phyloP scores from a whole-genome alignment of 192 early-diverging fungal genomes.

The Rhizophagus sp. region DNA sequence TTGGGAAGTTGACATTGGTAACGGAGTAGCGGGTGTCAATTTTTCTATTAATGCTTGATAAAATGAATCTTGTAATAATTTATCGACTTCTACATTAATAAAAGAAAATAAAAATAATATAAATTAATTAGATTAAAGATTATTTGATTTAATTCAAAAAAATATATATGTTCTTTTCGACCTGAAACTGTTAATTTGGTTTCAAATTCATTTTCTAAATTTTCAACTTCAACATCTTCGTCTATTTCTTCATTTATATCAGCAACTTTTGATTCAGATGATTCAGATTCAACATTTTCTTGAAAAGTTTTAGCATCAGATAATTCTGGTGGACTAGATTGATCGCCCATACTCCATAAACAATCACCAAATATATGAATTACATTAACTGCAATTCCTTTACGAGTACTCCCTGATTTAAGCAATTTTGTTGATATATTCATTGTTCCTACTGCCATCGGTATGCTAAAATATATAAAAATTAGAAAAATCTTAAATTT shows the following conservation, averaged over 20 bases:
- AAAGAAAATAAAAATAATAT: background rate
- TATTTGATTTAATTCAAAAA: too few species aligned
- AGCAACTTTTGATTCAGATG: conserved; percentile 32
- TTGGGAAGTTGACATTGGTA: conserved; percentile 76
- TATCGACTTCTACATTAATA: conserved; percentile 68
- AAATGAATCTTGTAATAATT: conserved; percentile 67
- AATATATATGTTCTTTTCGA: background rate
- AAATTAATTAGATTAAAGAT: too few species aligned
- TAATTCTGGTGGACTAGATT: conserved; percentile 59
- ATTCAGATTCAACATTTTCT: conserved; percentile 32
- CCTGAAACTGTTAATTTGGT: background rate
- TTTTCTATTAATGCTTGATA: conserved; percentile 70
- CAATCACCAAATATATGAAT: conserved; percentile 76
- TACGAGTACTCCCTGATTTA: conserved; percentile 34
- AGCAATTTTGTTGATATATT: conserved; percentile 51
- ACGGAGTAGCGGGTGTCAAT: conserved; percentile 56
- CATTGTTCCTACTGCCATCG: conserved; percentile 72
- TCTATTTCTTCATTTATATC: conserved; percentile 12
- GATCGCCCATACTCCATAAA: conserved; percentile 77
- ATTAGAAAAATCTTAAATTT: too few species aligned
- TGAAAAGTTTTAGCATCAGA: conserved; percentile 8
- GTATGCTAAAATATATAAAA: conserved; percentile 20
- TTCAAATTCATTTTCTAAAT: background rate
- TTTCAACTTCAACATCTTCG: background rate
- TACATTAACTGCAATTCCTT: conserved; percentile 81